phyloP scores from a whole-genome alignment of 1,284 basidiomycete species.

The Retiboletus fuscus region DNA sequence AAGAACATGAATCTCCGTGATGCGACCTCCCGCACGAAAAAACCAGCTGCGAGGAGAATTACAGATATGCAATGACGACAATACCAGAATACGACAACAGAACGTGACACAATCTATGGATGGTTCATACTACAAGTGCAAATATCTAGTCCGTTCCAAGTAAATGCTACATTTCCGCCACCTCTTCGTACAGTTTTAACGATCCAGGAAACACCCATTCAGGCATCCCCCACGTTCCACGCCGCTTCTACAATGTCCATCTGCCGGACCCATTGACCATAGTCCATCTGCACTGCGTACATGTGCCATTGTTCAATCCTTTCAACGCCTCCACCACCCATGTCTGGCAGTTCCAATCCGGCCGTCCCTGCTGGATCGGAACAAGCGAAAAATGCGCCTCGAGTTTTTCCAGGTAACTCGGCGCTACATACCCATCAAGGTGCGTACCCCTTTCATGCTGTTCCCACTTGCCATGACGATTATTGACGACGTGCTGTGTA shows the following conservation, averaged over 20 bases:
- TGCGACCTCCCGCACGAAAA: no score
- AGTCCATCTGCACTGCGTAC: slow-evolving; percentile 35
- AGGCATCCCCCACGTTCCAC: neutral
- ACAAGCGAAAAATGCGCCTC: slow-evolving; percentile 27
- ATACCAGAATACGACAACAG: neutral
- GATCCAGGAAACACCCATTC: neutral
- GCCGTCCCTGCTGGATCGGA: slow-evolving; percentile 26
- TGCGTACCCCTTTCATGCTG: slow-evolving; percentile 25
- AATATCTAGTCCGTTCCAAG: neutral
- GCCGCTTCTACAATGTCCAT: neutral
- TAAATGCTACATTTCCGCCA: neutral
- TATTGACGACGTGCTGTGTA: slow-evolving; percentile 22
- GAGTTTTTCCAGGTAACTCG: slow-evolving; percentile 12
- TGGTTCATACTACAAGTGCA: slow-evolving; percentile 10
- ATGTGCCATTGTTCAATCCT: slow-evolving; percentile 19
- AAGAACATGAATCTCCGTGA: no score
- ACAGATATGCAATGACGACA: no score
- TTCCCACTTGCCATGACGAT: slow-evolving; percentile 30
- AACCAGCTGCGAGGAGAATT: no score
- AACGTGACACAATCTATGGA: slow-evolving; percentile 13
- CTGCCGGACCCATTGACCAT: slow-evolving; percentile 4
- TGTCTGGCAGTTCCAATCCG: slow-evolving; percentile 40
- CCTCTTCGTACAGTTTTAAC: neutral
- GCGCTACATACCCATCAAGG: slow-evolving; percentile 25
- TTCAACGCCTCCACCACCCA: slow-evolving; percentile 34